Percentiles rank a stretch among this genome's conserved stretches.
phyloP scores from a whole-genome alignment of 2,329 filamentous ascomycete species.

The Colletotrichum scovillei region DNA sequence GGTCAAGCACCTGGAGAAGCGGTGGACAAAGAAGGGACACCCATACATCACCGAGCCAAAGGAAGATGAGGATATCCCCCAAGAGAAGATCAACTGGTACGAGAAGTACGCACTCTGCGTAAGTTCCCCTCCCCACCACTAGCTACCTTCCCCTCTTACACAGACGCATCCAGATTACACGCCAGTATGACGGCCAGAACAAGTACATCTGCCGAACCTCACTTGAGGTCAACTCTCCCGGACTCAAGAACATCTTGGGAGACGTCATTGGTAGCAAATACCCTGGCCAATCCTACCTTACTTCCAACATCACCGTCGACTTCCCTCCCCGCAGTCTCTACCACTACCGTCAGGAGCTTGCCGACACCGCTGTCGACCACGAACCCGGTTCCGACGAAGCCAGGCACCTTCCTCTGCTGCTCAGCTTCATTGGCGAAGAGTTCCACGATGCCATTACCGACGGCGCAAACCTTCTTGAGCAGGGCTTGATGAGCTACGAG shows the following conservation, averaged over 20 bases:
- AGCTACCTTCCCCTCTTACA: neutral
- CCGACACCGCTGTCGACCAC: slow-evolving; percentile 36
- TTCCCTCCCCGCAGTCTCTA: slow-evolving; percentile 42
- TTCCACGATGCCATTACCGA: slow-evolving; percentile 60
- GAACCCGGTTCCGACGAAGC: slow-evolving; percentile 40
- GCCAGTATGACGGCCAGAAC: slow-evolving; percentile 38
- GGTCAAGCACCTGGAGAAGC: slow-evolving; percentile 47
- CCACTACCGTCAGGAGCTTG: slow-evolving; percentile 42
- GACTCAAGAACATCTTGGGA: slow-evolving; percentile 39
- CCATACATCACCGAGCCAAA: slow-evolving; percentile 44
- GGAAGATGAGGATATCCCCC: slow-evolving; percentile 42
- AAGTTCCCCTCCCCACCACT: neutral
- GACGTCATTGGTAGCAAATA: slow-evolving; percentile 39
- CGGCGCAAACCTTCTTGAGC: slow-evolving; percentile 61
- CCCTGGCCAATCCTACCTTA: slow-evolving; percentile 42
- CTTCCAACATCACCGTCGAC: slow-evolving; percentile 38
- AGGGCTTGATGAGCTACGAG: slow-evolving; percentile 63
- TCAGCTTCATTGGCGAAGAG: slow-evolving; percentile 59
- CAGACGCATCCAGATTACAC: slow-evolving; percentile 18
- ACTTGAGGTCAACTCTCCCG: slow-evolving; percentile 39
- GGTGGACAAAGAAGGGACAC: slow-evolving; percentile 43
- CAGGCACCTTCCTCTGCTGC: slow-evolving; percentile 50
- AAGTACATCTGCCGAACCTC: slow-evolving; percentile 32
- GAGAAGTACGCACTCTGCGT: slow-evolving; percentile 44
- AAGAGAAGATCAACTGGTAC: slow-evolving; percentile 44